Conservation (phyloP, 345 rosid species). For the Hibiscus mutabilis region DNA sequence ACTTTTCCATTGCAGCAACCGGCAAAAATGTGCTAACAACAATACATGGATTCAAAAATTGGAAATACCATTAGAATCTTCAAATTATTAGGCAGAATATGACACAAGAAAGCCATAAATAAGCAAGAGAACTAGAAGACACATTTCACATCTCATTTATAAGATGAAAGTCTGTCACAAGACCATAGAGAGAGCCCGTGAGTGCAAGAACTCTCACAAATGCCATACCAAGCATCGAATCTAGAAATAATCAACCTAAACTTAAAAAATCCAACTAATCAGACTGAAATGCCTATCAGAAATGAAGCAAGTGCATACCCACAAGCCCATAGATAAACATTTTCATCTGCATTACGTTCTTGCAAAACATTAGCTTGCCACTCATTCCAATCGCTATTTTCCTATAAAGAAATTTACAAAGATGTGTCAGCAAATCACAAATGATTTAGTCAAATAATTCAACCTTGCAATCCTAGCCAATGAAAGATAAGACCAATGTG, state of each 20-base stretch:
- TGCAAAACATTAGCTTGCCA: constrained; percentile 77
- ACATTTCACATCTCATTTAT: background rate
- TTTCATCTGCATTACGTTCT: constrained; percentile 82
- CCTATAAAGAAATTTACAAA: constrained; percentile 38
- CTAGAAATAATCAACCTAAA: background rate
- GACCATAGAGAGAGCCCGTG: background rate
- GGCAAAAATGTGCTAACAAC: background rate
- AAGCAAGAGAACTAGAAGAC: background rate
- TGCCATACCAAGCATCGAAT: background rate
- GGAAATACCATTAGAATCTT: background rate
- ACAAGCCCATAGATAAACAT: constrained; percentile 93
- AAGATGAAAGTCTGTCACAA: background rate
- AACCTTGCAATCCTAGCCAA: background rate
- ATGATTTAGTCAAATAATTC: background rate
- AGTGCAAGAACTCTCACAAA: background rate
- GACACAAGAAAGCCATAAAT: background rate
- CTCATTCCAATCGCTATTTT: constrained; percentile 67
- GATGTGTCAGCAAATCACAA: background rate
- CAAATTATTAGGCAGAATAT: background rate
- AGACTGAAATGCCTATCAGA: constrained; percentile 3
- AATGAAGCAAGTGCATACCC: constrained; percentile 45
- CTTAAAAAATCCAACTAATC: background rate
- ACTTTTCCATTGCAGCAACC: background rate
- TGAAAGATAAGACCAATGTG: background rate
- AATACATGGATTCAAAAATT: background rate